Base-by-base conservation (phyloP, 2,329 filamentous ascomycete species). In the Fusarium subtropicale region DNA sequence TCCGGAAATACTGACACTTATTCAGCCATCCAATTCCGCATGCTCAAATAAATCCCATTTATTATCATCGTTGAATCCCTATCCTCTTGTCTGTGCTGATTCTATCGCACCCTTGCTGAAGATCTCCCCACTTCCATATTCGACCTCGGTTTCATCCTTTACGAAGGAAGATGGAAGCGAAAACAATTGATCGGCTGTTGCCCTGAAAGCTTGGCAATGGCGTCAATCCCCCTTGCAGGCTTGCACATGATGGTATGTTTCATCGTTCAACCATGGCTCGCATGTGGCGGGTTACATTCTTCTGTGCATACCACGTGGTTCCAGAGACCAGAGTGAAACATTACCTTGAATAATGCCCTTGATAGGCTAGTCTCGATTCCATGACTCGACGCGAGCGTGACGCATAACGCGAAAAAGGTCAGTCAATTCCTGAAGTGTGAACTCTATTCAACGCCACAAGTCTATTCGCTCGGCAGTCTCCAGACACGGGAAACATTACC, bases 271-370 rank as follows among this genome's bases (percentile, higher is more conserved):
- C 15, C 24, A 20, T 31, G 18, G 3, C 13, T 12, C 11, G 24
- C n/a, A n/a, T 16, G 26, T 39, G 48, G 24, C 24, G 33, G 48
- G 48, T 26, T 36, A 26, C 13, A 28, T 39, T 51, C 48, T 34
- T 20, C 24, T n/a, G 18, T 51, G 48, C 33, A n/a, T n/a, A 39
- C 18, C 33, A 51, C 48, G 33, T 51, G 33, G 24, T 7, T 16
- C 33, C 11, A 16, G 7, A 28, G 24, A 15, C 16, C 16, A 34
- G 24, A 36, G 28, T 36, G 22, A 50, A 26, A 50, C 31, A 26
- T 36, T 11, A 18, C n/a, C 2, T 15, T 7, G 3, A 11, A 18
- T n/a, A 10, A 20, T 5, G 9, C 12, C 20, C 8, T 7, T 51
- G 24, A 51, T 51, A 39, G 48, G 48, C 24, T 51, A 18, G 12